Evolutionary conservation across 164 flowering plant species (phyloP), one percentile per base, ranked within the genome.

Genomic region (Aristolochia contorta): DNA sequence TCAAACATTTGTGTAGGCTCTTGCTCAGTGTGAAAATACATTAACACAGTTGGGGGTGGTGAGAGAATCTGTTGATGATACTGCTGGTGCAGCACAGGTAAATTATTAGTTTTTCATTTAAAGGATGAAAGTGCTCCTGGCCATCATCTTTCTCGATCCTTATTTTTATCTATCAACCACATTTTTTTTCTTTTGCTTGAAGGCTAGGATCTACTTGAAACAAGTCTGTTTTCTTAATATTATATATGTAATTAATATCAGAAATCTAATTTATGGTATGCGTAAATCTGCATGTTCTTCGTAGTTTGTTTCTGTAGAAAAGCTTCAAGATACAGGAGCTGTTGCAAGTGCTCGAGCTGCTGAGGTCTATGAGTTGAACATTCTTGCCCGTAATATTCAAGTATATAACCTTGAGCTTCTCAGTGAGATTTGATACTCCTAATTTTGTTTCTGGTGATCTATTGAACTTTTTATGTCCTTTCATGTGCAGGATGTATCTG

Each of bases 31-130:
- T 79, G 99, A 93, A 69, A 68, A 82, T 76, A 93, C 91, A n/a
- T 66, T 93, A 49, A 83, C 97, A 68, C 81, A 69, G 77, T 68
- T 81, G 78, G 96, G 97, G 37, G 77, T 93, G 69, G 89, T 84
- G 45, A 82, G 95, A 71, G 99, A 90, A 82, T 90, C 96, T 43
- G 84, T 79, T 27, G 92, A 90, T 75, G 97, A 93, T 66, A 93
- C 99, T 68, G 99, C 97, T 52, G 95, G 97, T 73, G 88, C 98
- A 57, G 98, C 98, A 45, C 74, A 89, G 85, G 98, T 93, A 66
- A 19, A 70, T n/a, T 45, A n/a, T 4, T 43, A 0, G n/a, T 2
- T 6, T 49, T 49, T 49, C 53, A 49, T 49, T 49, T 49, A 12
- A 2, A 2, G 15, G 53, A 15, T 48, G 53, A 13, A 49, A 21